A percentile compares a stretch with the other conserved stretches of the same genome.
phyloP scores from a whole-genome alignment of 768 basidiomycete species.

The Lactarius indigo region DNA sequence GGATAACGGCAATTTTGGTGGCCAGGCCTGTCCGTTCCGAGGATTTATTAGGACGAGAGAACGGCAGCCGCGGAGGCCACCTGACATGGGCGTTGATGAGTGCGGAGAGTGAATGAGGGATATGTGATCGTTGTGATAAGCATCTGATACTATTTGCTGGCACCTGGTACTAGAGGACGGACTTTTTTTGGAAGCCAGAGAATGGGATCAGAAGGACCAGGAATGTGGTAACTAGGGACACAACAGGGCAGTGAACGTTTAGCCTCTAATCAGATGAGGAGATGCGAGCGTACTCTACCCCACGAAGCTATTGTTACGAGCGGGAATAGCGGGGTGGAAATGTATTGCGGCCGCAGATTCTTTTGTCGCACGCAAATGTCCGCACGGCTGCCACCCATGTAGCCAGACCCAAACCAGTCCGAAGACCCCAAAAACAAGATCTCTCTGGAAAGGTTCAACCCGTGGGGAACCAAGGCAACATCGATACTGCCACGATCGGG shows the following conservation, averaged over 20 bases:
- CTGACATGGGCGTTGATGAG: not conserved
- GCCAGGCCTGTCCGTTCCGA: not conserved
- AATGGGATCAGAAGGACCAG: not conserved
- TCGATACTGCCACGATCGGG: not conserved
- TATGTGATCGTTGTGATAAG: not conserved
- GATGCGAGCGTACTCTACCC: not conserved
- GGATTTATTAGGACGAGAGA: not conserved
- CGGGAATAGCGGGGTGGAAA: not conserved
- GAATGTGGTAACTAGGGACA: not conserved
- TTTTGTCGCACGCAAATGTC: not conserved
- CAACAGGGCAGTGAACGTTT: not conserved
- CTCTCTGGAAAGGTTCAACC: not conserved
- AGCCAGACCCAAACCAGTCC: not conserved
- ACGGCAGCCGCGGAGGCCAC: not conserved
- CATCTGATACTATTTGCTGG: not conserved
- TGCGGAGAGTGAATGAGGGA: not conserved
- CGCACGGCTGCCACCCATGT: not conserved
- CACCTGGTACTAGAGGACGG: no score
- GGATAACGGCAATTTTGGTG: not conserved
- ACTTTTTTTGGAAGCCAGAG: not conserved
- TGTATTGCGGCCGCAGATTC: not conserved
- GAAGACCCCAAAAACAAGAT: not conserved
- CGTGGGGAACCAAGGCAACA: not conserved
- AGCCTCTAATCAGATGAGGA: not conserved
- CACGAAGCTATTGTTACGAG: not conserved